Percentiles rank a stretch among this genome's conserved stretches.
These are phyloP conservation scores for Talaromyces borbonicus DNA, from an alignment of 495 filamentous ascomycete species.

Conservation along the genomic window DNA sequence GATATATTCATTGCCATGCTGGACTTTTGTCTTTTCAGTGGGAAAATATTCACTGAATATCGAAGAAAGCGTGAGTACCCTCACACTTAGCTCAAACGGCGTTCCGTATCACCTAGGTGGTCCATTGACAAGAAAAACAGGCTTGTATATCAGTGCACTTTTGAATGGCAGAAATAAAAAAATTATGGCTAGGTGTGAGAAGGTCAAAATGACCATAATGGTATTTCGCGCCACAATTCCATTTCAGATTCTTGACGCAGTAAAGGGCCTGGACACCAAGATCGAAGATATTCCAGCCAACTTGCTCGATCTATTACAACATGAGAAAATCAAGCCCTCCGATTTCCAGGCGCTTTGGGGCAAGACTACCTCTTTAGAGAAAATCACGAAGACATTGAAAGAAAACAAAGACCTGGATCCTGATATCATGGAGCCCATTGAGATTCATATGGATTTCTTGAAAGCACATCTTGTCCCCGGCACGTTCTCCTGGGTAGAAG, in stretches of 20 bases:
- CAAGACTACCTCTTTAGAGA: neutral
- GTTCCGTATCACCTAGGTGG: too few relatives aligned
- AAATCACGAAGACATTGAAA: neutral
- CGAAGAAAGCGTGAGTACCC: neutral
- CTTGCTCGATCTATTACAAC: neutral
- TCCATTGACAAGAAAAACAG: neutral
- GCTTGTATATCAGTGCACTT: neutral
- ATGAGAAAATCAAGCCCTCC: conserved; percentile 1
- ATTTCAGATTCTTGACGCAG: neutral
- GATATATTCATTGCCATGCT: conserved; percentile 1
- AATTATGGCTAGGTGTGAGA: neutral
- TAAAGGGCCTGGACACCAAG: neutral
- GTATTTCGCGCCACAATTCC: conserved; percentile 1
- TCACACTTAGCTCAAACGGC: neutral
- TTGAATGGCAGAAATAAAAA: conserved; percentile 1
- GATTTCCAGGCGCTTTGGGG: conserved; percentile 1
- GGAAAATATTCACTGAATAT: neutral
- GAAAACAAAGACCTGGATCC: neutral
- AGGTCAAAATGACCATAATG: conserved; percentile 1
- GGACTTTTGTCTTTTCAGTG: neutral
- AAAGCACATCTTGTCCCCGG: neutral
- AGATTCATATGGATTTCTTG: conserved; percentile 1
- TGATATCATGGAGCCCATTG: neutral
- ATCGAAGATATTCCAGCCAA: neutral
- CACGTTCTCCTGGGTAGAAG: neutral